phyloP scores from a whole-genome alignment of 768 basidiomycete genomes.

The Kwoniella sp. region DNA sequence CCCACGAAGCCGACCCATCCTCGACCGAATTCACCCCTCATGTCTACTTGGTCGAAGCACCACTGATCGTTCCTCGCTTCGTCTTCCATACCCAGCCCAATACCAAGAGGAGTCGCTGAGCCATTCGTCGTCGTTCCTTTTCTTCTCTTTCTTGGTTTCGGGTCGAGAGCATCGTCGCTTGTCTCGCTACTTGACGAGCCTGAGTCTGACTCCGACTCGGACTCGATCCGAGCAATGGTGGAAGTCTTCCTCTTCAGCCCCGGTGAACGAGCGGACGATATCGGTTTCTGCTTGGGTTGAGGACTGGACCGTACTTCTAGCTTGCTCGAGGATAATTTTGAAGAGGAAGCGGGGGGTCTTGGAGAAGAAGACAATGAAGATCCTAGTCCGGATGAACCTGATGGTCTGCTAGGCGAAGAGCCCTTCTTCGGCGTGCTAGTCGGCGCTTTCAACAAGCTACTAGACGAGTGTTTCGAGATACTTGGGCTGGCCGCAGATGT shows the following conservation, averaged over 20 bases:
- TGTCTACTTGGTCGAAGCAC: constrained; percentile 31
- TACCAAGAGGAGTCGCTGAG: constrained; percentile 8
- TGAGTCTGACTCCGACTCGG: constrained; percentile 30
- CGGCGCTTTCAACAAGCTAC: constrained; percentile 9
- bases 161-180: constrained; percentile 23
- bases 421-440: constrained; percentile 5
- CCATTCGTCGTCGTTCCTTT: constrained; percentile 4
- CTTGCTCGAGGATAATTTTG: not conserved
- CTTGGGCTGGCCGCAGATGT: not conserved
- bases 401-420: constrained; percentile 10
- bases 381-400: not conserved
- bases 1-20: constrained; percentile 43
- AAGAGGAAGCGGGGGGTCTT: not conserved
- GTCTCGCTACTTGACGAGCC: constrained; percentile 10
- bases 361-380: not conserved
- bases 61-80: constrained; percentile 14
- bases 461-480: not conserved
- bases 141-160: constrained; percentile 18
- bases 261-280: constrained; percentile 16
- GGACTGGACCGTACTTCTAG: constrained; percentile 2
- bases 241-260: constrained; percentile 19
- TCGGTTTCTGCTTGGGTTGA: constrained; percentile 1
- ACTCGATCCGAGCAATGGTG: constrained; percentile 19
- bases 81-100: constrained; percentile 10
- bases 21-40: constrained; percentile 38